Evolutionary conservation across 495 filamentous ascomycete species (phyloP), one percentile per base, ranked within the genome.

Genomic region (Penicillium ochrochloron): DNA sequence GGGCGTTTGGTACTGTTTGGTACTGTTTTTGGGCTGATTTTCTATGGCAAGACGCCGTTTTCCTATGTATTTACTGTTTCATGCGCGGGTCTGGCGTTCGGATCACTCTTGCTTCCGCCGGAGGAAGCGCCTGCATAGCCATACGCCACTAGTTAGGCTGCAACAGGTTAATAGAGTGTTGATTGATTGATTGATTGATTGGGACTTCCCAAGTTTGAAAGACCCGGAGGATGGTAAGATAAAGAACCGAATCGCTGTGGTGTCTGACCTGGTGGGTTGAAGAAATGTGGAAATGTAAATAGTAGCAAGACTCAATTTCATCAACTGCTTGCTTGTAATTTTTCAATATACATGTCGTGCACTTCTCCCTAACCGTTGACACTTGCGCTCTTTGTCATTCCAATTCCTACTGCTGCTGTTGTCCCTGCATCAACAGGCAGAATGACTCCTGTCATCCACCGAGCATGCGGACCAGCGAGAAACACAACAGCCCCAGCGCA

Each of bases 341-440:
- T 50, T 3, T 19, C n/a, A 19, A 27, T n/a, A 15, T 25, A 27
- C 11, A 25, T 21, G 27, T 52, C 14, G 15, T 52, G 19, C 1
- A 46, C 11, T 31, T 25, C 23, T 27, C 23, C 15, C 39, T 57
- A 69, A 1, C 57, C 70, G 52, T 72, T 72, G 1, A 72, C 67
- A 62, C 70, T 72, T 25, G 70, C 70, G 23, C 62, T 72, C 60
- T 72, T 72, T 3, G 67, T 66, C 65, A 72, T 68, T 37, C 65
- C 70, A 57, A 75, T 75, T 15, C 73, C 74, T 25, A 74, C 71
- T 15, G 73, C 75, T 9, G 75, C 75, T 12, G 79, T 82, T 21
- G 72, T 75, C n/a, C 82, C 80, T 17, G 78, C 83, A 69, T 85
- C 83, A 12, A 85, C 81, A 1, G 82, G 75, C 29, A 85, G 63